Conservation (phyloP, 257 asterid species). For the Solanum tarijense region DNA sequence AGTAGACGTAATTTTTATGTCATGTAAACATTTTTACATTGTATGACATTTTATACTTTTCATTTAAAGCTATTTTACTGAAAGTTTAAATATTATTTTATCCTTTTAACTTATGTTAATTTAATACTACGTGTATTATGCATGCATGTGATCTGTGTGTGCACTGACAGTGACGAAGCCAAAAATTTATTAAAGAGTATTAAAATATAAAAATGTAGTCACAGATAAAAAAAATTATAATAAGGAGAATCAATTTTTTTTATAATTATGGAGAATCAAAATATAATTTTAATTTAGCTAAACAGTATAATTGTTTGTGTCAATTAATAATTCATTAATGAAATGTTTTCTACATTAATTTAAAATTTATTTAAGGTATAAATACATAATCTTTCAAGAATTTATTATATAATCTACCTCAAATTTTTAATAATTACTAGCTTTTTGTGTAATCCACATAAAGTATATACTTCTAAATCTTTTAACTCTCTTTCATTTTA, state of each 20-base stretch:
- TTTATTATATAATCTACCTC: neutral
- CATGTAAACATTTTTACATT: neutral
- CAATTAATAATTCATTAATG: neutral
- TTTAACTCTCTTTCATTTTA: neutral
- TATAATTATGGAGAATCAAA: too few species aligned
- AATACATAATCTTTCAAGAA: neutral
- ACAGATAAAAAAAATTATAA: neutral
- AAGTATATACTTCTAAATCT: neutral
- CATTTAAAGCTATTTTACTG: neutral
- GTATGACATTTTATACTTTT: neutral
- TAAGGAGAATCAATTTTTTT: neutral
- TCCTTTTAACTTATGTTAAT: neutral
- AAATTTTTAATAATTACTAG: neutral
- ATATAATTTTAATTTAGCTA: neutral
- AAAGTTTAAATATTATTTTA: neutral
- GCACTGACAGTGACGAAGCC: too few species aligned
- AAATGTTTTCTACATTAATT: neutral
- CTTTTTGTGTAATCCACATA: neutral
- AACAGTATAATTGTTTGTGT: neutral
- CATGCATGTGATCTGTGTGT: neutral
- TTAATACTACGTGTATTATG: neutral
- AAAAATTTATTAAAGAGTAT: too few species aligned
- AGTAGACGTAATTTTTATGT: too few species aligned
- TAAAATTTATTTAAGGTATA: neutral
- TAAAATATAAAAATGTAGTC: neutral